Base-by-base conservation (phyloP, 1,284 basidiomycete genomes). In the Malassezia japonica region DNA sequence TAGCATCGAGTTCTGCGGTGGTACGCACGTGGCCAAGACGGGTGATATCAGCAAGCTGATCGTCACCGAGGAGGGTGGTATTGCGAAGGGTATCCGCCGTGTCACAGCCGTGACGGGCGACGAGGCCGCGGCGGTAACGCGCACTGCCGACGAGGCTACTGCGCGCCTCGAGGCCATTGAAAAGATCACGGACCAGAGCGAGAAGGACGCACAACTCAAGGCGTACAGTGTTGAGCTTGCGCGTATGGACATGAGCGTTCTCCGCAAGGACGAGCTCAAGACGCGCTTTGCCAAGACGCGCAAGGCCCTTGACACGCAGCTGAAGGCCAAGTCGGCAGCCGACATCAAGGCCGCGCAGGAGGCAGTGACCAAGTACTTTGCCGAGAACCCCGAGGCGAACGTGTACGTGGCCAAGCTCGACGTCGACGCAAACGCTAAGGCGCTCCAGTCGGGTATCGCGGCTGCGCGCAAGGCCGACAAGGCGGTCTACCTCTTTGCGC, bases 1-100 rank as follows among this genome's bases (percentile, higher is more conserved):
- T 7, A 90, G 86, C 74, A 81, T 94, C 61, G 94, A 98, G 75
- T 94, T 98, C 72, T 98, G 92, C 74, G 92, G 92, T 75, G 92
- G 92, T 74, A 98, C 94, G 0, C 92, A 99, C 73, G 94, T 98
- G 48, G 80, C 82, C 24, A 86, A 85, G 75, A 98, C 92, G 0
- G 88, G 90, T 23, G 89, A 92, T 62, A 98, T 99, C 78, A 88
- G 90, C 74, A 83, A 87, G 70, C 86, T 99, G 71, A 83, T 94
- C 46, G 85, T 99, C 59, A 84, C 82, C 24, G 92, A 98, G 71
- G 94, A 98, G 75, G 86, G 86, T 6, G 91, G 91, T 40, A 98
- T 98, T 62, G 94, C 92, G 25, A 98, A 96, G 78, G 92, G 92
- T 35, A 92, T 95, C 62, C 84, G 94, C 50, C 83, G 92, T 46